Base-by-base conservation (phyloP, 2,329 filamentous ascomycete genomes). In the Zasmidium angulare region DNA sequence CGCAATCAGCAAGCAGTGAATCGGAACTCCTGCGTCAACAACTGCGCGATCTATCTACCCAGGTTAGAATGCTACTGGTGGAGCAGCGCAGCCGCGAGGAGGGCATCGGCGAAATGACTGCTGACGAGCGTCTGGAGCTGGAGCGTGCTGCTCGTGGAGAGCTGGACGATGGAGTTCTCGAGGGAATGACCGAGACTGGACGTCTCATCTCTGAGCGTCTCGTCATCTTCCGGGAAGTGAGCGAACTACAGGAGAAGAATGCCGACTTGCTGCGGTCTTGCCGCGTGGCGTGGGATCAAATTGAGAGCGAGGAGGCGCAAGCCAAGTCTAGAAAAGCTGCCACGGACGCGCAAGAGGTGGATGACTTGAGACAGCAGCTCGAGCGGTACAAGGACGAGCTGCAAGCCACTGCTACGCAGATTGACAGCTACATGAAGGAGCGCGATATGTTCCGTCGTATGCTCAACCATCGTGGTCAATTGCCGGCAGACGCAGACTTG, bases 401-500 rank as follows among this genome's bases (percentile, higher is more conserved):
- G 54, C 86, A 88, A 66, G 89, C 89, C 12, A 88, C 96, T 65
- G 86, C 89, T 47, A 86, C 89, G 26, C 90, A 93, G 58, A 90
- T 92, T 64, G 91, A 96, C 78, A 96, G 91, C 74, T 96, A 96
- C 74, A 91, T 95, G 72, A 91, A 92, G 69, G 95, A 99, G 77
- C 88, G 95, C 63, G 93, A 99, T 72, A 97, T 97, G 86, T 98
- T 97, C 87, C 88, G 93, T 21, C 91, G 93, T 54, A 93, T 98
- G 80, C 84, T 97, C 26, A 90, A 93, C 66, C 90, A 95, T 63
- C 83, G 86, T 59, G 85, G 86, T 19, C 84, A 86, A 59, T 59
- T 83, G 75, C 87, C 77, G 73, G 81, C 71, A 70, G 83, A 71
- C 72, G 84, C 72, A 12, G 88, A 92, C 61, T 79, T 89, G 46